A percentile compares a stretch with the other conserved stretches of the same genome.
Evolutionary conservation across 2,329 filamentous ascomycete genomes (phyloP).

Genomic region (Ceratocystis variospora): DNA sequence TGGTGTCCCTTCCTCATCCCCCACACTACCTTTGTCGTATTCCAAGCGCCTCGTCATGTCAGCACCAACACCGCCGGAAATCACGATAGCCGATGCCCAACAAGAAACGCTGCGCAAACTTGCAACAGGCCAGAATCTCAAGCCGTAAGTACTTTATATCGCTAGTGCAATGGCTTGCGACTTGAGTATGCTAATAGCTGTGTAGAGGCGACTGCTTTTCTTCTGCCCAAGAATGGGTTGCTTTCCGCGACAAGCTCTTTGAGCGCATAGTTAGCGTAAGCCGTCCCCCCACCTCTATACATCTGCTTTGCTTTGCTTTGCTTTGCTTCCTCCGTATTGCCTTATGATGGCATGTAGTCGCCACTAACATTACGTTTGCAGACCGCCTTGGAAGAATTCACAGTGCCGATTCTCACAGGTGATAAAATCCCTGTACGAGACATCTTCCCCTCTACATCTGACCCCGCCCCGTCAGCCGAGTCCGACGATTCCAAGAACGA

Average conservation of each 20-base stretch:
- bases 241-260: conserved; percentile 16
- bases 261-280: conserved; percentile 16
- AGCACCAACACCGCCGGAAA: background rate
- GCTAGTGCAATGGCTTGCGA: background rate
- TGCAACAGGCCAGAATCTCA: background rate
- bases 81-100: background rate
- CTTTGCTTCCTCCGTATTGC: background rate
- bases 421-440: conserved; percentile 14
- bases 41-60: background rate
- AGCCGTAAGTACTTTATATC: background rate
- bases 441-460: conserved; percentile 6
- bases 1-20: background rate
- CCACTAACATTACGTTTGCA: background rate
- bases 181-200: background rate
- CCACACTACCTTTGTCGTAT: background rate
- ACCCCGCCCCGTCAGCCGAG: conserved; percentile 24
- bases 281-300: background rate
- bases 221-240: conserved; percentile 6
- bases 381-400: conserved; percentile 14
- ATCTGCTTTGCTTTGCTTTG: background rate
- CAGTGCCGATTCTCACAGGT: conserved; percentile 11
- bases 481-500: conserved; percentile 27
- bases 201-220: conserved; percentile 10
- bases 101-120: conserved; percentile 8
- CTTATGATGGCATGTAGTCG: background rate